These are phyloP conservation scores for Pseudotulostoma volvatum DNA, from an alignment of 495 filamentous ascomycete genomes.

Conservation along the genomic window DNA sequence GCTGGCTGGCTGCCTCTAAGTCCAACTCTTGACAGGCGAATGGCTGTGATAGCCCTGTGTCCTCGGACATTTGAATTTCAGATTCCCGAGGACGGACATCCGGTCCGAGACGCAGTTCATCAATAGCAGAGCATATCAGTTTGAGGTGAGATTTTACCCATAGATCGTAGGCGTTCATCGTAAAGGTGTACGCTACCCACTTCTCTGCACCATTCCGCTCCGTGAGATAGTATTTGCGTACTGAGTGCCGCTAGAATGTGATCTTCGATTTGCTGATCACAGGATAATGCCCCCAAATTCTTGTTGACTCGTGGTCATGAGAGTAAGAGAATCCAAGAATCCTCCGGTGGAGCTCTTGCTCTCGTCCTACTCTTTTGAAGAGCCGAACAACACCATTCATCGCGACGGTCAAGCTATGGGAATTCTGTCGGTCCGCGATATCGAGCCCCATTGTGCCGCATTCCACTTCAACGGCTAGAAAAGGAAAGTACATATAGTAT, in stretches of 20 bases:
- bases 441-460: slow-evolving; percentile 16
- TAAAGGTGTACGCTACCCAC: slow-evolving; percentile 19
- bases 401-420: slow-evolving; percentile 25
- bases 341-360: slow-evolving; percentile 22
- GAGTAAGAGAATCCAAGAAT: slow-evolving; percentile 30
- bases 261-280: slow-evolving; percentile 8
- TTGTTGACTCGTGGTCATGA: slow-evolving; percentile 19
- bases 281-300: slow-evolving; percentile 16
- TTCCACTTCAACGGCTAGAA: slow-evolving; percentile 23
- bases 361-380: slow-evolving; percentile 13
- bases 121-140: slow-evolving; percentile 14
- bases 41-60: too few relatives aligned
- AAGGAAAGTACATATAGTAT: slow-evolving; percentile 22
- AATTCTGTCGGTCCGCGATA: slow-evolving; percentile 20
- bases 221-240: slow-evolving; percentile 12
- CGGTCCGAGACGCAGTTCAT: slow-evolving; percentile 27
- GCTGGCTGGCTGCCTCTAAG: too few relatives aligned
- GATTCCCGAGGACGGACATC: too few relatives aligned
- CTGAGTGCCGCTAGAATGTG: slow-evolving; percentile 6
- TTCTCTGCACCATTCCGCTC: slow-evolving; percentile 7
- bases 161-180: slow-evolving; percentile 24
- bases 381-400: slow-evolving; percentile 22
- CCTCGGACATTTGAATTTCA: too few relatives aligned
- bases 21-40: too few relatives aligned
- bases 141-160: slow-evolving; percentile 26